Conservation (phyloP, 768 basidiomycete genomes). For the Psilocybe sp. region DNA sequence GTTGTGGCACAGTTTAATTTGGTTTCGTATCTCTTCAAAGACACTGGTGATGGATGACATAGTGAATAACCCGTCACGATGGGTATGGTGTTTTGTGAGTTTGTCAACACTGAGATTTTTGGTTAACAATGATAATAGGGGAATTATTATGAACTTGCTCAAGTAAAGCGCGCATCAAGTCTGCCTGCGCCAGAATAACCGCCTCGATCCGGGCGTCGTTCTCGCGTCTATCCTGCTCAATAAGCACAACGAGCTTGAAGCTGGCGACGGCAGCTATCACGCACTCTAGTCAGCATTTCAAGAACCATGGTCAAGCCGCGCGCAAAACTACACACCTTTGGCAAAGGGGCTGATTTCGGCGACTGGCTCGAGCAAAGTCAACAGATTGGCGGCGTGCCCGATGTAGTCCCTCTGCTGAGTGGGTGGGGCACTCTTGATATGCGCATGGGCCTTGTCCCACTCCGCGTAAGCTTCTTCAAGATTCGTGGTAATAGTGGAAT, state of each 20-base stretch:
- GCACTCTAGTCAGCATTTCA: too few relatives aligned
- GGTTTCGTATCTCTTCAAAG: too few relatives aligned
- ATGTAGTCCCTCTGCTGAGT: constrained; percentile 12
- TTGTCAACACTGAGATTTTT: not conserved
- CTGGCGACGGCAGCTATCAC: constrained; percentile 8
- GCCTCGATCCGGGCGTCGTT: constrained; percentile 14
- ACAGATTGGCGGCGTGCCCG: constrained; percentile 14
- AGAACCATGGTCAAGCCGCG: too few relatives aligned
- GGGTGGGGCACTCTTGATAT: constrained; percentile 11
- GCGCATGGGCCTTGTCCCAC: constrained; percentile 10
- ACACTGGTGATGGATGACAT: too few relatives aligned
- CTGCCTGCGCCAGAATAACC: constrained; percentile 13
- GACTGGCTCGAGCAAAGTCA: constrained; percentile 13
- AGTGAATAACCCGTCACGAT: too few relatives aligned
- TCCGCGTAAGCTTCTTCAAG: constrained; percentile 5
- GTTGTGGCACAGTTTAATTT: too few relatives aligned
- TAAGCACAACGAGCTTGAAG: constrained; percentile 13
- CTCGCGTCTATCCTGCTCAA: constrained; percentile 14
- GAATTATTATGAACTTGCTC: constrained; percentile 10
- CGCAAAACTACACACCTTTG: constrained; percentile 16
- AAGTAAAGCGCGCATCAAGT: constrained; percentile 18
- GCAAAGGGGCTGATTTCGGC: constrained; percentile 13
- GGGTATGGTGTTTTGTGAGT: not conserved
- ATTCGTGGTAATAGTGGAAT: too few relatives aligned
- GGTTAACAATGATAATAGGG: too few relatives aligned